Conservation (phyloP, 257 asterid species). For the Solanum sejunctum region DNA sequence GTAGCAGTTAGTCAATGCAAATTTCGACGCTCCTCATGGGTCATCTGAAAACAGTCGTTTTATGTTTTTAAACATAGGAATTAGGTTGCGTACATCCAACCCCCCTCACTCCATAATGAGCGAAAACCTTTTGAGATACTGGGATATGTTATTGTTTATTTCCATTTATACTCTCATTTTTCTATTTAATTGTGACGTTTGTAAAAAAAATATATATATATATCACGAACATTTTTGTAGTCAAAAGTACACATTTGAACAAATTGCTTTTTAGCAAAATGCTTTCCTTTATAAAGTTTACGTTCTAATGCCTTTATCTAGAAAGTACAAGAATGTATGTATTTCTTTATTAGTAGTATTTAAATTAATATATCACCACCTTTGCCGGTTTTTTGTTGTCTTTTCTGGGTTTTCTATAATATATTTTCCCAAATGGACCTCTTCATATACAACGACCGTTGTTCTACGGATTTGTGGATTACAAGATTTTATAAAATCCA, state of each 20-base stretch:
- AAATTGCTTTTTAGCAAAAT: neutral
- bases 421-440: neutral
- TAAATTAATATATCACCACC: neutral
- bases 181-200: neutral
- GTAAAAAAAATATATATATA: no score
- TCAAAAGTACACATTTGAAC: neutral
- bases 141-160: no score
- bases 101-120: no score
- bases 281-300: neutral
- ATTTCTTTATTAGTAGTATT: no score
- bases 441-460: neutral
- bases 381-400: neutral
- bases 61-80: no score
- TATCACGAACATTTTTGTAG: neutral
- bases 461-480: neutral
- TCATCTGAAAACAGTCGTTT: no score
- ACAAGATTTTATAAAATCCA: neutral
- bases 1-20: no score
- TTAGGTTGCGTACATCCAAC: no score
- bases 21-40: no score
- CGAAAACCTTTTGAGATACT: no score
- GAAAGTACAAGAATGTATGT: no score
- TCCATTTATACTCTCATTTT: no score
- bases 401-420: neutral
- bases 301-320: neutral